Conservation (phyloP, 192 early-diverging fungal genomes). For the Coemansia sp. region DNA sequence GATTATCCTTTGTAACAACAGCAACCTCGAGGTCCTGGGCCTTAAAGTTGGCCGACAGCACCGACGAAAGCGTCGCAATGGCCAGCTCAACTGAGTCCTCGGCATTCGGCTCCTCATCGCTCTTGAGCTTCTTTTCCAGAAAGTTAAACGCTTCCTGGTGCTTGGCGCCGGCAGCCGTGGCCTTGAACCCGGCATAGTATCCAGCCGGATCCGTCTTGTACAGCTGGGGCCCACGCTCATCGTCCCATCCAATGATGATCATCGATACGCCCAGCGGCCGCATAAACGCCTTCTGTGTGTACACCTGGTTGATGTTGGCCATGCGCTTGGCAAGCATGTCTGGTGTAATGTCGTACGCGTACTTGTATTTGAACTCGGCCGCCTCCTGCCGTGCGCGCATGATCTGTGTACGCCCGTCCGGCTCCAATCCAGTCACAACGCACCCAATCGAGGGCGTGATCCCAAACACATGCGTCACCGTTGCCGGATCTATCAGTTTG, state of each 20-base stretch:
- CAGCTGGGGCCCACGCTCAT: slow-evolving; percentile 94
- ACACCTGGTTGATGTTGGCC: slow-evolving; percentile 98
- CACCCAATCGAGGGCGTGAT: slow-evolving; percentile 94
- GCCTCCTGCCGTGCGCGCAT: slow-evolving; percentile 92
- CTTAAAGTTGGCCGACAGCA: slow-evolving; percentile 95
- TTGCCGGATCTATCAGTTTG: slow-evolving; percentile 92
- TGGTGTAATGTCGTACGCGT: slow-evolving; percentile 95
- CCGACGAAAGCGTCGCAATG: slow-evolving; percentile 89
- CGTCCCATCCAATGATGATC: slow-evolving; percentile 96
- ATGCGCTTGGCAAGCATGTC: slow-evolving; percentile 98
- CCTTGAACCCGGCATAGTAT: slow-evolving; percentile 97
- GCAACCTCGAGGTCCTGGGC: slow-evolving; percentile 95
- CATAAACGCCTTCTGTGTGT: slow-evolving; percentile 99
- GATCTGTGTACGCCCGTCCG: slow-evolving; percentile 94
- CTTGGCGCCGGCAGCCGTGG: slow-evolving; percentile 94
- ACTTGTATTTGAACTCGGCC: slow-evolving; percentile 98
- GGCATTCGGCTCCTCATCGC: slow-evolving; percentile 70
- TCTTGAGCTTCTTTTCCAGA: slow-evolving; percentile 98
- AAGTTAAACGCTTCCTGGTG: slow-evolving; percentile 88
- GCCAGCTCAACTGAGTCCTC: slow-evolving; percentile 97
- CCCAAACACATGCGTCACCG: slow-evolving; percentile 92
- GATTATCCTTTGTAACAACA: slow-evolving; percentile 74
- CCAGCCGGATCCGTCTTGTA: slow-evolving; percentile 99
- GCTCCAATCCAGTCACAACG: slow-evolving; percentile 95
- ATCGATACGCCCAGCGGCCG: slow-evolving; percentile 97